Percentiles rank a stretch among this genome's conserved stretches.
Conservation (phyloP, 805 yeast species). For the Zygosaccharomyces rouxii region DNA sequence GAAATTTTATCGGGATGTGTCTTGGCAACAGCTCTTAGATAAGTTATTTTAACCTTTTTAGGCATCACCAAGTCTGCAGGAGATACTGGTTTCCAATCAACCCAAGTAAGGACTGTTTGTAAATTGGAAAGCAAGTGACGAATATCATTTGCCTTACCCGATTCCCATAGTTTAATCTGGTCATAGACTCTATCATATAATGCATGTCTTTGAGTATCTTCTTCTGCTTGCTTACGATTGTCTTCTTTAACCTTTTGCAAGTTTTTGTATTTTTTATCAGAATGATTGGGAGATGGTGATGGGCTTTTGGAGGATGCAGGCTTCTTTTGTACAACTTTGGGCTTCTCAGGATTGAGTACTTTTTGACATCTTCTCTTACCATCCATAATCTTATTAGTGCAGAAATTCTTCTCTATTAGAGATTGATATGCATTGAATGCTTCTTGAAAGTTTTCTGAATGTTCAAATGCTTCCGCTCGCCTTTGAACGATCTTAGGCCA, state of each 20-base stretch:
- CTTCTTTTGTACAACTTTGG: constrained; percentile 8
- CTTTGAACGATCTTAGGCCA: constrained; percentile 67
- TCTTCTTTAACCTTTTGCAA: constrained; percentile 48
- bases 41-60: constrained; percentile 79
- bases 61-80: constrained; percentile 79
- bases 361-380: constrained; percentile 76
- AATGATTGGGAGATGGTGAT: neutral
- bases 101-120: constrained; percentile 64
- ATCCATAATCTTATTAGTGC: constrained; percentile 62
- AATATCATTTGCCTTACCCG: constrained; percentile 74
- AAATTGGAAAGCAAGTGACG: constrained; percentile 71
- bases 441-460: constrained; percentile 61
- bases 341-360: constrained; percentile 50
- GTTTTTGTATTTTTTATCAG: constrained; percentile 34
- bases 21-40: constrained; percentile 84
- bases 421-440: constrained; percentile 59
- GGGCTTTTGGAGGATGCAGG: neutral
- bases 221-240: constrained; percentile 41
- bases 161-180: constrained; percentile 57
- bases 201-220: constrained; percentile 54
- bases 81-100: constrained; percentile 62
- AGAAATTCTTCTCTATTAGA: constrained; percentile 64
- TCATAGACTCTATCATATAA: constrained; percentile 60
- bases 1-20: constrained; percentile 84
- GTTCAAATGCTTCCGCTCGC: constrained; percentile 82